Evolutionary conservation across 2,329 filamentous ascomycete genomes (phyloP).

Genomic region (Canariomyces notabilis): DNA sequence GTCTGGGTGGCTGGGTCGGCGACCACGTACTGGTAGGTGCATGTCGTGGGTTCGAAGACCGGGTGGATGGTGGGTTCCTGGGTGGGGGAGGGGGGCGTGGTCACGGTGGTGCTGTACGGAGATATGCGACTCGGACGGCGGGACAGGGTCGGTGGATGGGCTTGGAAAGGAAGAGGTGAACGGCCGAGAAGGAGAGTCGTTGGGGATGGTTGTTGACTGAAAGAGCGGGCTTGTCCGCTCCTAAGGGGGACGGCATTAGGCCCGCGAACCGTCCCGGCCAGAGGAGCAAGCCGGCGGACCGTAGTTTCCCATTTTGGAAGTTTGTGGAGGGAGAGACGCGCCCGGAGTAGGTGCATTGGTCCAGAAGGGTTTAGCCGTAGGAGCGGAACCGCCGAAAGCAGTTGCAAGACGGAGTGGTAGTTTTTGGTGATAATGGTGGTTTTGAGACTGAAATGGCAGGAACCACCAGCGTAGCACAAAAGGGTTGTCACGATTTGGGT

Average conservation of each 20-base stretch:
- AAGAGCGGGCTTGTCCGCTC: not conserved
- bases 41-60: conserved; percentile 38
- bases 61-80: conserved; percentile 34
- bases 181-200: too few relatives aligned
- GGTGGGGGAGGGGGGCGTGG: not conserved
- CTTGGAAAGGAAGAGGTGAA: not conserved
- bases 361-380: too few relatives aligned
- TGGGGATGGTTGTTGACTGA: not conserved
- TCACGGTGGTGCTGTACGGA: conserved; percentile 6
- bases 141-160: not conserved
- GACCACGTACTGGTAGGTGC: conserved; percentile 58
- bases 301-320: not conserved
- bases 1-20: conserved; percentile 44
- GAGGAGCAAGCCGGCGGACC: not conserved
- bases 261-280: not conserved
- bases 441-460: too few relatives aligned
- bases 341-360: not conserved
- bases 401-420: too few relatives aligned
- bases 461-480: too few relatives aligned
- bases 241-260: too few relatives aligned
- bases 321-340: not conserved
- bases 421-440: too few relatives aligned
- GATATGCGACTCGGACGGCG: not conserved
- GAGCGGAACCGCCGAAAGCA: too few relatives aligned
- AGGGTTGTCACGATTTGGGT: too few relatives aligned